A percentile compares a stretch with the other conserved stretches of the same genome.
Evolutionary conservation across 768 basidiomycete genomes (phyloP).

Genomic region (Suillus alpinus): DNA sequence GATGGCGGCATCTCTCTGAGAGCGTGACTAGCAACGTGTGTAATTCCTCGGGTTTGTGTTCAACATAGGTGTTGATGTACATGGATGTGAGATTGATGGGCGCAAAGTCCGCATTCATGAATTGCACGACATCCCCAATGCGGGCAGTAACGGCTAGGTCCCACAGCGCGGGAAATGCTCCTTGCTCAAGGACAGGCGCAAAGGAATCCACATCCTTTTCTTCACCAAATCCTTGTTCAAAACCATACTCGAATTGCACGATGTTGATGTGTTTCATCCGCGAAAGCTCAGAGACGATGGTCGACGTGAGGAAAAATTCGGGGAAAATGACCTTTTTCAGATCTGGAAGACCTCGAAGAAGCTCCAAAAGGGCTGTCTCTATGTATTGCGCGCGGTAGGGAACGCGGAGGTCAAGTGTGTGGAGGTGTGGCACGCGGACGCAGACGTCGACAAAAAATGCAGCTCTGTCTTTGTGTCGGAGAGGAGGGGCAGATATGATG

Average conservation of each 20-base stretch:
- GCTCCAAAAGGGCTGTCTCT: slow-evolving; percentile 36
- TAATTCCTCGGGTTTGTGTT: slow-evolving; percentile 43
- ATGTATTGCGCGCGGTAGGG: slow-evolving; percentile 38
- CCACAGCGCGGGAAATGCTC: slow-evolving; percentile 51
- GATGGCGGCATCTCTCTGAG: slow-evolving; percentile 44
- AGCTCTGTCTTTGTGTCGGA: slow-evolving; percentile 14
- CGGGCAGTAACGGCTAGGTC: slow-evolving; percentile 48
- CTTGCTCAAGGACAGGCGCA: slow-evolving; percentile 41
- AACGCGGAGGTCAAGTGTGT: slow-evolving; percentile 45
- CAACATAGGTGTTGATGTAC: slow-evolving; percentile 46
- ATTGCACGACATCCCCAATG: slow-evolving; percentile 43
- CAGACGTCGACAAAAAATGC: slow-evolving; percentile 36
- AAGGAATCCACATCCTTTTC: slow-evolving; percentile 43
- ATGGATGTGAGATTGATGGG: slow-evolving; percentile 50
- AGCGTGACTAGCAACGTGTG: slow-evolving; percentile 43
- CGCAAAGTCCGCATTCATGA: slow-evolving; percentile 43
- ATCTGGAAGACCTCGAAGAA: slow-evolving; percentile 40
- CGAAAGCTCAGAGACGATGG: slow-evolving; percentile 46
- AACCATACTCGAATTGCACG: slow-evolving; percentile 54
- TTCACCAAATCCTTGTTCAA: slow-evolving; percentile 46
- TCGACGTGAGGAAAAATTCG: slow-evolving; percentile 47
- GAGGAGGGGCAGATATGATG: slow-evolving; percentile 27
- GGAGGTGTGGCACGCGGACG: slow-evolving; percentile 51
- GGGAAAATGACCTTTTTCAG: slow-evolving; percentile 51
- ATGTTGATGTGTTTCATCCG: slow-evolving; percentile 38